Evolutionary conservation across 129 eudicot species (phyloP), one percentile per base, ranked within the genome.

Genomic region (Erigeron canadensis): DNA sequence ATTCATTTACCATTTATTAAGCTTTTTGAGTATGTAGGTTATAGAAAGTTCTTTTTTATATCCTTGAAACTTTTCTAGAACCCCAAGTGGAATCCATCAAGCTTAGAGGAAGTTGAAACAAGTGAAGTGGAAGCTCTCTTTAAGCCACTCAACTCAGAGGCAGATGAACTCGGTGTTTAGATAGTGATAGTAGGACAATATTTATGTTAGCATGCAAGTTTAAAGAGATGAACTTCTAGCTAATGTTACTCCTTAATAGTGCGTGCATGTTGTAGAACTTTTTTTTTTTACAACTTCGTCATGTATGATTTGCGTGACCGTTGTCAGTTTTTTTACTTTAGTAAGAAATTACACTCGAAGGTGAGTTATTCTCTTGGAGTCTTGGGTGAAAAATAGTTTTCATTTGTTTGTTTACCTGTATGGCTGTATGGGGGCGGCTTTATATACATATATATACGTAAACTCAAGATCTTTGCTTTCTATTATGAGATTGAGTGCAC

Each of bases 71-170:
- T 47, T 70, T 34, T 64, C 70, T 84, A 94, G 99, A 94, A 87
- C 70, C 99, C 99, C 8, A 90, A 84, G 63, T 94, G 99, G 99
- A 82, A 83, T 41, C 99, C 99, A 0, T 51, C 95, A 63, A 87
- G 89, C 73, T 51, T 94, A 56, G 97, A 94, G 81, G 97, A 87
- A 77, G 99, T 94, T 77, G 71, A 90, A 69, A 46, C 77, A 15
- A 77, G 80, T 51, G 90, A 94, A 74, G 84, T 94, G 66, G 95
- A 89, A 79, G 81, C 86, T 13, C 81, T 87, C 5, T 89, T 89
- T 74, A 80, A 81, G 72, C 87, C 90, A 16, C 77, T 93, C 5
- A 72, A 72, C 39, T 79, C 90, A 0, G 87, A 75, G 51, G 67
- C 53, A 7, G 81, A 74, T 38, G 98, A 93, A 72, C 79, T 93